These are phyloP conservation scores for Rhododendron ferrugineum DNA, from an alignment of 148 eudicot genomes.

Conservation along the genomic window DNA sequence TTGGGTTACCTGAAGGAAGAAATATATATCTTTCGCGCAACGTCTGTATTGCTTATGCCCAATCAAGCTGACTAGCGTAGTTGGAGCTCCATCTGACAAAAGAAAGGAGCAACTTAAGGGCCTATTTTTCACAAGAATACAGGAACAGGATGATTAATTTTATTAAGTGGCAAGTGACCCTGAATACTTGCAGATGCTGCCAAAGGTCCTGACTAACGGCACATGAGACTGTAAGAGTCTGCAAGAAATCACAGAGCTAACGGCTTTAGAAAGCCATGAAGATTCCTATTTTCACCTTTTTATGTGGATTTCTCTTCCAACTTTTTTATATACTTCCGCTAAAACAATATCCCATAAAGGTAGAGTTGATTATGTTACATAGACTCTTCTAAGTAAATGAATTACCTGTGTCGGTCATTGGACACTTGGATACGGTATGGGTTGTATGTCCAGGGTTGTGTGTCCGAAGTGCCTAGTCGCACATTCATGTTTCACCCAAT, in stretches of 20 bases:
- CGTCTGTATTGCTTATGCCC: slow-evolving; percentile 88
- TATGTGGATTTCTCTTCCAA: not conserved
- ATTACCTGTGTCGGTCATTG: not conserved
- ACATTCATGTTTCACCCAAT: not conserved
- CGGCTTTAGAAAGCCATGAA: not conserved
- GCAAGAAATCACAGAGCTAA: not conserved
- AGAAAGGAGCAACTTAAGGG: not conserved
- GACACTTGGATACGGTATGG: not conserved
- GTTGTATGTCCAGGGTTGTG: not conserved
- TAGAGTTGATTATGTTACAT: not conserved
- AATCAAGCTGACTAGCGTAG: slow-evolving; percentile 82
- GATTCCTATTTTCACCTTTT: not conserved
- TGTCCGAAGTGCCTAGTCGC: not conserved
- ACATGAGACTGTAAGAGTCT: not conserved
- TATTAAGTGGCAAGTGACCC: not conserved
- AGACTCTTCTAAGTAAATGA: not conserved
- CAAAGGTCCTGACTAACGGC: not conserved
- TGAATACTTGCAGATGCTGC: not conserved
- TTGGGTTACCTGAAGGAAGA: slow-evolving; percentile 74
- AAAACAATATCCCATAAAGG: not conserved
- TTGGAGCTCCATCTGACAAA: slow-evolving; percentile 79
- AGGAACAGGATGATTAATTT: not conserved
- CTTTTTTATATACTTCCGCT: not conserved
- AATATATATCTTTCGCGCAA: slow-evolving; percentile 79
- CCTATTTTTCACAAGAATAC: not conserved